Conservation (phyloP, 31 red algal genomes). For the Porphyra umbilicalis region DNA sequence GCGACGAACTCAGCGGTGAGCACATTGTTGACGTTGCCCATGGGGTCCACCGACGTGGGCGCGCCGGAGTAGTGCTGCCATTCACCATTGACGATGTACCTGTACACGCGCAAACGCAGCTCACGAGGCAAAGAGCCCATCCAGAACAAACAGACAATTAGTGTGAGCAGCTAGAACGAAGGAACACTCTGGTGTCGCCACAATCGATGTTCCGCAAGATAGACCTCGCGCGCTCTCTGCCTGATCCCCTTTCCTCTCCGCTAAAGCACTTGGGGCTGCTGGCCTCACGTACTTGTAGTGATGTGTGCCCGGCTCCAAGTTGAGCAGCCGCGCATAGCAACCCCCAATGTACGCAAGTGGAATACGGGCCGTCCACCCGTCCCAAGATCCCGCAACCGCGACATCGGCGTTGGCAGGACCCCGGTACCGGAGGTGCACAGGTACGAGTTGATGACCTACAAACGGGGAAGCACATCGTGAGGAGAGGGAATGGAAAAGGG, state of each 20-base stretch:
- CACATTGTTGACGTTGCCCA: not conserved
- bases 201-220: not conserved
- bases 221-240: not conserved
- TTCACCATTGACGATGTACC: not conserved
- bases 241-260: not conserved
- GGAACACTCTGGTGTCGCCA: not conserved
- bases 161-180: not conserved
- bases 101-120: not conserved
- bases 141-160: not conserved
- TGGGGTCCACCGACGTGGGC: not conserved
- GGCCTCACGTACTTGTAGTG: not conserved
- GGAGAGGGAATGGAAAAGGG: too few species aligned
- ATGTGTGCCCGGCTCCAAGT: not conserved
- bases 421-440: not conserved
- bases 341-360: not conserved
- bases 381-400: not conserved
- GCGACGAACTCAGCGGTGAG: not conserved
- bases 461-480: too few species aligned
- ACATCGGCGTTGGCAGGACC: not conserved
- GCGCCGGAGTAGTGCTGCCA: not conserved
- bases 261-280: too few species aligned
- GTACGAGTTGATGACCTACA: not conserved
- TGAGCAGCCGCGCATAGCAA: not conserved
- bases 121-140: not conserved
- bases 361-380: not conserved